Evolutionary conservation across 1,284 basidiomycete species (phyloP).

Genomic region (Sporisorium exsertum): DNA sequence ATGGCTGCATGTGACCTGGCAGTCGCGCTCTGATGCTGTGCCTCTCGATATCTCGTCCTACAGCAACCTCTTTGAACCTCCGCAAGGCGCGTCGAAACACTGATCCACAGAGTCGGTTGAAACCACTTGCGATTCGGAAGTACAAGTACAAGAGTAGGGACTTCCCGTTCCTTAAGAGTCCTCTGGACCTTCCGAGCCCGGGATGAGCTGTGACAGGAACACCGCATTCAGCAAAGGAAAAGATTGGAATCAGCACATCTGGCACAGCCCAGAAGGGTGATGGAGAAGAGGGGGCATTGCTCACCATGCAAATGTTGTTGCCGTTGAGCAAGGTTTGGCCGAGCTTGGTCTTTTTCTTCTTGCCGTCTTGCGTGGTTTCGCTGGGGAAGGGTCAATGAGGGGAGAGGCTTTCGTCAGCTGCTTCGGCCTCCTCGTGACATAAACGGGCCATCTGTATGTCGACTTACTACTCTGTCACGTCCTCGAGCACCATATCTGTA

Average conservation of each 20-base stretch:
- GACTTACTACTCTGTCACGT: constrained; percentile 92
- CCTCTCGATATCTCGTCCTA: not conserved
- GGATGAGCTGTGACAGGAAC: constrained; percentile 43
- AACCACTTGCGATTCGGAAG: not conserved
- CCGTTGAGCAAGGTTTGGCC: constrained; percentile 94
- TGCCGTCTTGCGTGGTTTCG: constrained; percentile 84
- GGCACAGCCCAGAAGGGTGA: not conserved
- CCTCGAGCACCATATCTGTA: constrained; percentile 95
- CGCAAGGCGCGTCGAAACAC: not conserved
- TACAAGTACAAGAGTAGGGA: constrained; percentile 35
- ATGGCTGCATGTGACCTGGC: not conserved
- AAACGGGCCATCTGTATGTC: no score
- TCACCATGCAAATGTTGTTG: constrained; percentile 97
- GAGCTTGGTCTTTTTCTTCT: constrained; percentile 83
- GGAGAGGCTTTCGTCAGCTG: no score
- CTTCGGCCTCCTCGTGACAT: no score
- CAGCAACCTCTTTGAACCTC: not conserved
- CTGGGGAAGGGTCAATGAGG: constrained; percentile 71
- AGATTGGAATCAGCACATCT: not conserved
- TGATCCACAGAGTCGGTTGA: not conserved
- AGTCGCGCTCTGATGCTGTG: not conserved
- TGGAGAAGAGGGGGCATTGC: constrained; percentile 3
- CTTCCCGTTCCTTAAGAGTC: constrained; percentile 12
- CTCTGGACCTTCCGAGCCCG: constrained; percentile 53
- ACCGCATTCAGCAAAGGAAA: no score